A percentile compares a stretch with the other conserved stretches of the same genome.
Conservation (phyloP, 768 basidiomycete species). For the Arthromyces matolae region DNA sequence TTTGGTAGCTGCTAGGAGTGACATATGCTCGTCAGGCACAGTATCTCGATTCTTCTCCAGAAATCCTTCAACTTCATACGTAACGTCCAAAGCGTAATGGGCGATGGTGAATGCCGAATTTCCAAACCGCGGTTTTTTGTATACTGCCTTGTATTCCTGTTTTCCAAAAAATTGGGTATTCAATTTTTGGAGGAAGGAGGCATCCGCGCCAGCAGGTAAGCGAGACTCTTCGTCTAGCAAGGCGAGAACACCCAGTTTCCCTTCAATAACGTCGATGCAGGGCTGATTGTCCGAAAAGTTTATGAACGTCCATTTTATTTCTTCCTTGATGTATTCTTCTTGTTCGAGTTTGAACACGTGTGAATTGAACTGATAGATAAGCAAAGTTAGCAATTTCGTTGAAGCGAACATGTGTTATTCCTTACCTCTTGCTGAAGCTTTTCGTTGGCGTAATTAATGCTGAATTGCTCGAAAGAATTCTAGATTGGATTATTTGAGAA, state of each 20-base stretch:
- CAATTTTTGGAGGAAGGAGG: constrained; percentile 91
- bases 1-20: constrained; percentile 77
- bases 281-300: constrained; percentile 99
- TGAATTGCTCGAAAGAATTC: constrained; percentile 97
- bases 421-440: constrained; percentile 97
- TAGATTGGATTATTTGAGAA: constrained; percentile 25
- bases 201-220: constrained; percentile 87
- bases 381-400: constrained; percentile 5
- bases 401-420: constrained; percentile 34
- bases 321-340: constrained; percentile 97
- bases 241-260: constrained; percentile 91
- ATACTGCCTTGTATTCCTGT: constrained; percentile 81
- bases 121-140: constrained; percentile 99
- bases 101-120: constrained; percentile 96
- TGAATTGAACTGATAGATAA: constrained; percentile 78
- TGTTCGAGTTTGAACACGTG: constrained; percentile 99
- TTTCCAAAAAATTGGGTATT: constrained; percentile 76
- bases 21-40: constrained; percentile 97
- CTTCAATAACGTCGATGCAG: constrained; percentile 98
- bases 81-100: constrained; percentile 97
- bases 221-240: constrained; percentile 98
- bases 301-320: constrained; percentile 99
- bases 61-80: constrained; percentile 97
- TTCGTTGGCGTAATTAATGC: constrained; percentile 99
- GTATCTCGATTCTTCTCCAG: constrained; percentile 99